These are phyloP conservation scores for Alternaria rosae DNA, from an alignment of 2,329 filamentous ascomycete species.

Conservation along the genomic window DNA sequence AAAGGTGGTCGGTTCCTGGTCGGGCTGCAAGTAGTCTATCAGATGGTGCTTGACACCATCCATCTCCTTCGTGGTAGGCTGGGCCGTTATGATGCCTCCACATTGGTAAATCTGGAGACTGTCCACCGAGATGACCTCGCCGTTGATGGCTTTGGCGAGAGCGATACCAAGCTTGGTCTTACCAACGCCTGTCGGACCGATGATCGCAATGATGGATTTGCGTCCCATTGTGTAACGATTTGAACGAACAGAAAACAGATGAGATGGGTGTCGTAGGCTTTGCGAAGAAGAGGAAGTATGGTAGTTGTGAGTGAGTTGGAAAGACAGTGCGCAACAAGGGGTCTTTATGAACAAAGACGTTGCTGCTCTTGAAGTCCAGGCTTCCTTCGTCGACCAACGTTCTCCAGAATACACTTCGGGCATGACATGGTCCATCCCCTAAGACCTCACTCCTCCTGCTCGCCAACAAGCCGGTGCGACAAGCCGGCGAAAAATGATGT, in stretches of 20 bases:
- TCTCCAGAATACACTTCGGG: neutral
- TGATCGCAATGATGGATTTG: neutral
- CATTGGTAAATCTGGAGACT: neutral
- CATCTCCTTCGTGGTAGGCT: conserved; percentile 2
- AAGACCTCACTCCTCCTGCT: neutral
- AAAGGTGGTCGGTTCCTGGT: neutral
- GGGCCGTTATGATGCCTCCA: conserved; percentile 1
- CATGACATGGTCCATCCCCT: neutral
- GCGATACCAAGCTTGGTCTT: conserved; percentile 1
- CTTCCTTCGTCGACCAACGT: neutral
- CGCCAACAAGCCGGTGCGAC: neutral
- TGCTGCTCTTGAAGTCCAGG: neutral
- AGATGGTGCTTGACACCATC: neutral
- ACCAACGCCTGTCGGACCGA: neutral
- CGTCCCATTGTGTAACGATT: neutral
- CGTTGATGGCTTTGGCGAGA: neutral
- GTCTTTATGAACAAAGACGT: neutral
- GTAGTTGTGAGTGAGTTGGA: neutral
- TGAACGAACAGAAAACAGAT: rapidly evolving
- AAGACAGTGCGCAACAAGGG: neutral
- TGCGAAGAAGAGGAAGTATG: neutral
- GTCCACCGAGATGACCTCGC: conserved; percentile 1
- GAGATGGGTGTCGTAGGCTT: neutral
- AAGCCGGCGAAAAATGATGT: neutral
- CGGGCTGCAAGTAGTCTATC: neutral